Evolutionary conservation across 768 basidiomycete genomes (phyloP).

Genomic region (Coprinellus aureogranulatus): DNA sequence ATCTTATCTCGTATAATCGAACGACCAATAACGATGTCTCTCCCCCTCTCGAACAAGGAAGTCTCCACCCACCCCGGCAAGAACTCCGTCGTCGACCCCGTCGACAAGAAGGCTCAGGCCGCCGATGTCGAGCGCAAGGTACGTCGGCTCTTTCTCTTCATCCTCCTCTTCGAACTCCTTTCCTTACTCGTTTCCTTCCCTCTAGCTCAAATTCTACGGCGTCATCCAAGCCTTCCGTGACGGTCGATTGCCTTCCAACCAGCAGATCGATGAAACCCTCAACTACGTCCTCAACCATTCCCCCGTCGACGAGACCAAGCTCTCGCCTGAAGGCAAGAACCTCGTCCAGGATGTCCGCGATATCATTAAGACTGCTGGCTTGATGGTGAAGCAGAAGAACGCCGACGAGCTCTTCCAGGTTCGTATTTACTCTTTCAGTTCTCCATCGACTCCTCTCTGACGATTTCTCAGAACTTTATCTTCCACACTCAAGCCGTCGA

Average conservation of each 20-base stretch:
- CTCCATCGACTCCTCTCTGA: conserved; percentile 19
- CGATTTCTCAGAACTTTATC: background rate
- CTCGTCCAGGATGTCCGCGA: conserved; percentile 76
- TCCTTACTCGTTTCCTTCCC: background rate
- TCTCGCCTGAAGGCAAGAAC: conserved; percentile 75
- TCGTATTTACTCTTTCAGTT: conserved; percentile 71
- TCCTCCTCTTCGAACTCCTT: background rate
- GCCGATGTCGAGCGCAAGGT: conserved; percentile 82
- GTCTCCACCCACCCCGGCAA: conserved; percentile 54
- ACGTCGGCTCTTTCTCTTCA: background rate
- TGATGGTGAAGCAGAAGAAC: conserved; percentile 80
- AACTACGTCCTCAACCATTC: conserved; percentile 58
- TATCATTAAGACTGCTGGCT: conserved; percentile 71
- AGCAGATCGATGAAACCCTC: conserved; percentile 74
- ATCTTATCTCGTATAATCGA: too few relatives aligned
- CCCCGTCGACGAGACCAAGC: conserved; percentile 59
- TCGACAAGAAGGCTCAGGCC: conserved; percentile 57
- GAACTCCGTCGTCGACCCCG: conserved; percentile 65
- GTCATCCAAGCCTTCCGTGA: conserved; percentile 78
- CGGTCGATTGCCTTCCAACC: conserved; percentile 76
- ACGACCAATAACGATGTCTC: conserved; percentile 47
- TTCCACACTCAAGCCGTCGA: too few relatives aligned
- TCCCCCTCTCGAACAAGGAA: conserved; percentile 61
- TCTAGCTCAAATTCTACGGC: conserved; percentile 71
- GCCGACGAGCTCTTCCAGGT: conserved; percentile 88